Conservation (phyloP, 2,329 filamentous ascomycete genomes). For the Emmonsiellopsis sp. region DNA sequence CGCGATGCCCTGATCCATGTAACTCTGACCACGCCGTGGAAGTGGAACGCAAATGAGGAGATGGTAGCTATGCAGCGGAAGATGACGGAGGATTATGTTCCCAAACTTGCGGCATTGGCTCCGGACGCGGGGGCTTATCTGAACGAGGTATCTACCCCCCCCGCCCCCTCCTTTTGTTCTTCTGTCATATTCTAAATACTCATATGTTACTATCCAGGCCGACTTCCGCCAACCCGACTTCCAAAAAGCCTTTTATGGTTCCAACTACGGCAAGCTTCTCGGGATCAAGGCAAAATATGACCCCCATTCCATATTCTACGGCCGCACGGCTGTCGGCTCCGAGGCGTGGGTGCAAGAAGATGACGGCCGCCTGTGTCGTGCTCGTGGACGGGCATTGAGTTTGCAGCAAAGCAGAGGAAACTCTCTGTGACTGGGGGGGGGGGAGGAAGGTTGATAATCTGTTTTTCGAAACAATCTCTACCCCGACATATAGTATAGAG, state of each 20-base stretch:
- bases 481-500: too few species aligned
- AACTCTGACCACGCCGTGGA: not conserved
- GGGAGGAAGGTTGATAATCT: too few species aligned
- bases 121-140: slow-evolving; percentile 31
- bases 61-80: not conserved
- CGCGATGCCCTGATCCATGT: not conserved
- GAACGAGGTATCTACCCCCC: slow-evolving; percentile 22
- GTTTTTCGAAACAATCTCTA: too few species aligned
- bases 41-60: not conserved
- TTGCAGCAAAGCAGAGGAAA: not conserved
- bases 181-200: not conserved
- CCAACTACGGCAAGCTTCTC: slow-evolving; percentile 26
- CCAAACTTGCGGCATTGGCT: slow-evolving; percentile 25
- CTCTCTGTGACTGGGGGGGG: not conserved
- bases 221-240: slow-evolving; percentile 32
- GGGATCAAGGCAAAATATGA: slow-evolving; percentile 33
- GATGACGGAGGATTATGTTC: slow-evolving; percentile 27
- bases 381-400: not conserved
- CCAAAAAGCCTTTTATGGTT: slow-evolving; percentile 32
- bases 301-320: slow-evolving; percentile 37
- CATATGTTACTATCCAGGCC: slow-evolving; percentile 11
- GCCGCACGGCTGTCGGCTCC: slow-evolving; percentile 40
- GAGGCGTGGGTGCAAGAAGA: slow-evolving; percentile 20
- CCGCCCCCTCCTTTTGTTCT: not conserved
- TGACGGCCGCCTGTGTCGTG: too few species aligned